Evolutionary conservation across 2,329 filamentous ascomycete genomes (phyloP), one percentile per base, ranked within the genome.

Genomic region (Aspergillus floridensis): DNA sequence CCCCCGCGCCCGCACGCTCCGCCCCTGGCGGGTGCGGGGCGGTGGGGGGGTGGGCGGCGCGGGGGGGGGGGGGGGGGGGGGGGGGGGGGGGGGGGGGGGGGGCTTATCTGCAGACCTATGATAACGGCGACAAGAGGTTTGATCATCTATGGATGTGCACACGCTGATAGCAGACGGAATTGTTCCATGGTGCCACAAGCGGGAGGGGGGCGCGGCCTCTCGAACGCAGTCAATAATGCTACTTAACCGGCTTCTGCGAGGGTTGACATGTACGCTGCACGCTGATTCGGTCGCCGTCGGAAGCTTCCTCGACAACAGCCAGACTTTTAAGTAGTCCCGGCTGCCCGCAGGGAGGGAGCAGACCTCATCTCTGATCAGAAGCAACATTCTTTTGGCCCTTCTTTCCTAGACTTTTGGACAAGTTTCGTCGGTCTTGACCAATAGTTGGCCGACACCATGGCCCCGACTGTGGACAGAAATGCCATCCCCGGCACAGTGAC

Each of bases 401-500:
- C 38, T 44, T 7, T 12, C 12, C 14, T 16, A 12, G 2, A 35
- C 10, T 44, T n/a, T 44, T 19, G 14, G 4, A 48, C 2, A 6
- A 51, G 19, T 1, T 14, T 5, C 26, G 21, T 52, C 4, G 4
- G 16, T 35, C 29, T 4, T 5, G 26, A 35, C 38, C 19, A 31
- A 48, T 16, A 7, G 31, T 21, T 16, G 6, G 38, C 41, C 14
- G 5, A 46, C 38, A 61, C 26, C 16, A 74, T 73, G 72, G 63
- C 69, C 3, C 66, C 68, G 5, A 47, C 56, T 6, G 59, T 70
- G 11, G 71, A 75, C 53, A 67, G 11, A 26, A 65, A 68, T 47
- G 68, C 65, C 49, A 69, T 77, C 24, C 77, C 79, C 0, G 79
- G 79, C 26, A 81, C 79, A 0, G 72, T 80, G 41, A 75, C 74